These are phyloP conservation scores for Geosmithia putterillii DNA, from an alignment of 2,329 filamentous ascomycete species.

Conservation along the genomic window DNA sequence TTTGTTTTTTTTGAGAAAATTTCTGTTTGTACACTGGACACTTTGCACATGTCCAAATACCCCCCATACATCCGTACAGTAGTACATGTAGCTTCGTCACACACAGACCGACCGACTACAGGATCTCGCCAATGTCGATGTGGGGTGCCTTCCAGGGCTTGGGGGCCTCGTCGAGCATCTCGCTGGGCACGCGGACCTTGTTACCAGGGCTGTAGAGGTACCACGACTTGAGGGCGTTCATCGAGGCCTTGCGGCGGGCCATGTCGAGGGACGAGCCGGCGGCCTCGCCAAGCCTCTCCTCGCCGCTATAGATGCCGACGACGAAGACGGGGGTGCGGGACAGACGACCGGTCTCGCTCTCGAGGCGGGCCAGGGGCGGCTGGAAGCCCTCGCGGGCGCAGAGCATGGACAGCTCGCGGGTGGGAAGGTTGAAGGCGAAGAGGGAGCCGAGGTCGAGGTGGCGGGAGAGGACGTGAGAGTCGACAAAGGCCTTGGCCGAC, in stretches of 20 bases:
- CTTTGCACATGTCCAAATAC: not conserved
- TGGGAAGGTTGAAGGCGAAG: conserved; percentile 77
- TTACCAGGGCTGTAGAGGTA: conserved; percentile 80
- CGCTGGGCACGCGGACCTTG: conserved; percentile 54
- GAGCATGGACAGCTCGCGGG: conserved; percentile 68
- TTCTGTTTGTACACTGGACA: not conserved
- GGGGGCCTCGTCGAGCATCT: conserved; percentile 50
- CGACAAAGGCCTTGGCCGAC: conserved; percentile 71
- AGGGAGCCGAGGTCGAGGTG: conserved; percentile 64
- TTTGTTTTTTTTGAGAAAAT: not conserved
- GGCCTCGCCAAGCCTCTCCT: conserved; percentile 88
- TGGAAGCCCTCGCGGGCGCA: conserved; percentile 88
- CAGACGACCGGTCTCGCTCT: conserved; percentile 79
- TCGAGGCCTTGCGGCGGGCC: conserved; percentile 67
- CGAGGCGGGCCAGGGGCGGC: conserved; percentile 69
- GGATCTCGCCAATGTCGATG: conserved; percentile 60
- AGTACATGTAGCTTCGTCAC: no score
- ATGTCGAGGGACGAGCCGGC: conserved; percentile 65
- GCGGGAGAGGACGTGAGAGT: conserved; percentile 70
- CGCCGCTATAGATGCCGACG: conserved; percentile 85
- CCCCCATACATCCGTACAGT: not conserved
- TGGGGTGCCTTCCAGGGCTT: conserved; percentile 54
- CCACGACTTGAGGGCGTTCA: conserved; percentile 83
- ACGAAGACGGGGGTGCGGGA: conserved; percentile 84
- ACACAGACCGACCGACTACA: conserved; percentile 22